Base-by-base conservation (phyloP, 1,284 basidiomycete genomes). In the Ganoderma lucidum region DNA sequence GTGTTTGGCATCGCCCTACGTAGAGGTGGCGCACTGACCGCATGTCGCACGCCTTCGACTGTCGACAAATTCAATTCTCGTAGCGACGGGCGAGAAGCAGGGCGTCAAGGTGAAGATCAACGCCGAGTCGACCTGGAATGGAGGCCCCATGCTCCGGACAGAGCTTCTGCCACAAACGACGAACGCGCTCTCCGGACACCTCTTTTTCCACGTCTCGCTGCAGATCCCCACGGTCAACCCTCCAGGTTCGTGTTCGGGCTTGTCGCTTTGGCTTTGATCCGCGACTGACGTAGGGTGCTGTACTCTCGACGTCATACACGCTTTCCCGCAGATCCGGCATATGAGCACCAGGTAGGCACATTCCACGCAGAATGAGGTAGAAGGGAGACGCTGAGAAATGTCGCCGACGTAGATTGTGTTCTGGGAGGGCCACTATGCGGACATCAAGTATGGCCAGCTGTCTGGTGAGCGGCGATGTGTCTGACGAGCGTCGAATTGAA, bases 161-260 rank as follows among this genome's bases (percentile, higher is more conserved):
- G 75, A 77, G 70, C 62, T 77, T 4, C 63, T 77, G n/a, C 76
- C 74, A 23, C 76, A 77, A 64, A 77, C 76, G 58, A 75, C 74
- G 17, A 70, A 70, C 62, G 66, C 75, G 12, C 72, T 76, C 48
- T 69, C 71, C n/a, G 76, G 76, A 3, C 68, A 76, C 63, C 72
- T 77, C 44, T 68, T 51, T 65, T 77, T 73, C 71, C 76, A 76
- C 55, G 76, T 77, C 15, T 77, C 76, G 28, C 72, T 77, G 23
- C 72, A 75, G 65, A 75, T 77, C 55, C 75, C 75, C 28, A 74
- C 76, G 12, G 75, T 76, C n/a, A 77, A 76, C 70, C 70, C 75
- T 14, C 76, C 74, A 62, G 74, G 73, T 73, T n/a, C 42, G 69
- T 58, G 53, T 37, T 19, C 35, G n/a, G 39, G 19, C 35, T 61